Conservation (phyloP, 2,329 filamentous ascomycete species). For the Colletotrichum sp. region DNA sequence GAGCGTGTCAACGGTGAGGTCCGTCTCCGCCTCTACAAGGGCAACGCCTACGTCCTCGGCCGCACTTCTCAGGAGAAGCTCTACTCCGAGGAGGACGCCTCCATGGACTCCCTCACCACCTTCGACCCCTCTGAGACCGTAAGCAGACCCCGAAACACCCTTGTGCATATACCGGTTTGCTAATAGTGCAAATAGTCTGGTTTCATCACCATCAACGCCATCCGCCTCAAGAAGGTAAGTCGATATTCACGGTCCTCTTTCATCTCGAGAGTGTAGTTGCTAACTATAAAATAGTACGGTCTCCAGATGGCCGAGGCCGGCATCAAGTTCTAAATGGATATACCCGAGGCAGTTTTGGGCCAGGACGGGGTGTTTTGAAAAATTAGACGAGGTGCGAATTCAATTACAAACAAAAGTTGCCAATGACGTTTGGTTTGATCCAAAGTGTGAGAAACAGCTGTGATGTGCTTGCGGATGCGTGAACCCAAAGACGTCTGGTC, state of each 20-base stretch:
- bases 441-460: not conserved
- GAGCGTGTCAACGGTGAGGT: slow-evolving; percentile 28
- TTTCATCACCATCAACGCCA: slow-evolving; percentile 73
- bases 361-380: not conserved
- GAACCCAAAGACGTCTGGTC: too few relatives aligned
- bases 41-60: slow-evolving; percentile 49
- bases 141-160: not conserved
- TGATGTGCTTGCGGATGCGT: not conserved
- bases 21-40: slow-evolving; percentile 38
- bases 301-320: slow-evolving; percentile 42
- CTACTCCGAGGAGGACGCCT: slow-evolving; percentile 53
- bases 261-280: not conserved
- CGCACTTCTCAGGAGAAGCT: slow-evolving; percentile 53
- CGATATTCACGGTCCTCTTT: accelerated
- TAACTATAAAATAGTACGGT: slow-evolving; percentile 41
- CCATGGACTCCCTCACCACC: slow-evolving; percentile 54
- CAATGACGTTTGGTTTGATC: not conserved
- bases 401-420: not conserved
- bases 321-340: slow-evolving; percentile 11
- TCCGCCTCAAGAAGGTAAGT: slow-evolving; percentile 59
- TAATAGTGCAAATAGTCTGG: slow-evolving; percentile 29
- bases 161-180: not conserved
- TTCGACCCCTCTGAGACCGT: slow-evolving; percentile 46
- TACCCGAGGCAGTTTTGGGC: not conserved
- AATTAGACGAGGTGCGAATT: not conserved